Conservation (phyloP, 257 asterid genomes). For the Perilla frutescens region DNA sequence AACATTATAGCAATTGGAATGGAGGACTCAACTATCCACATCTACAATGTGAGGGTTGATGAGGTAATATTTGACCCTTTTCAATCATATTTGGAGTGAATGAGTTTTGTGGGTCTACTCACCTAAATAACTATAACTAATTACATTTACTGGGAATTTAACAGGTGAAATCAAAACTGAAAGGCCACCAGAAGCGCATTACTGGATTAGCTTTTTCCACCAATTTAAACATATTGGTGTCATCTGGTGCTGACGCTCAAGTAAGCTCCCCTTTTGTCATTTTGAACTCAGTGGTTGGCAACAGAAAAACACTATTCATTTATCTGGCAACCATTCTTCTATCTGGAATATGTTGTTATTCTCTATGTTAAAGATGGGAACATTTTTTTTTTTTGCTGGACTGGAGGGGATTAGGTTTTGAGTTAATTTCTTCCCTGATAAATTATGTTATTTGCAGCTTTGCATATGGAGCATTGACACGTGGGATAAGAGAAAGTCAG, state of each 20-base stretch:
- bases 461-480: constrained; percentile 95
- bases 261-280: constrained; percentile 46
- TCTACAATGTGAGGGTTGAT: constrained; percentile 89
- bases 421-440: constrained; percentile 23
- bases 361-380: not conserved
- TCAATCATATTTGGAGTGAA: constrained; percentile 18
- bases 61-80: constrained; percentile 59
- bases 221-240: constrained; percentile 80
- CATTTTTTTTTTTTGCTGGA: not conserved
- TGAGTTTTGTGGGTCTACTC: not conserved
- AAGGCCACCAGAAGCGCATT: constrained; percentile 90
- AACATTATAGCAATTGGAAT: constrained; percentile 94
- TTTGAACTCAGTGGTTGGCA: not conserved
- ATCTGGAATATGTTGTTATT: not conserved
- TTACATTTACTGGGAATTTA: constrained; percentile 18
- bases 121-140: constrained; percentile 17
- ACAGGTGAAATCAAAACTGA: constrained; percentile 83
- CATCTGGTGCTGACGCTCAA: constrained; percentile 97
- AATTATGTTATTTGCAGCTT: constrained; percentile 53
- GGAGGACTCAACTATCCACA: constrained; percentile 99
- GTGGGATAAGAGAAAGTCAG: constrained; percentile 89
- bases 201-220: constrained; percentile 93
- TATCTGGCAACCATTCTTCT: not conserved
- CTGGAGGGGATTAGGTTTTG: constrained; percentile 1
- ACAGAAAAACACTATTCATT: not conserved